These are phyloP conservation scores for Backusella liffmaniae DNA, from an alignment of 192 early-diverging fungal genomes.

Conservation along the genomic window DNA sequence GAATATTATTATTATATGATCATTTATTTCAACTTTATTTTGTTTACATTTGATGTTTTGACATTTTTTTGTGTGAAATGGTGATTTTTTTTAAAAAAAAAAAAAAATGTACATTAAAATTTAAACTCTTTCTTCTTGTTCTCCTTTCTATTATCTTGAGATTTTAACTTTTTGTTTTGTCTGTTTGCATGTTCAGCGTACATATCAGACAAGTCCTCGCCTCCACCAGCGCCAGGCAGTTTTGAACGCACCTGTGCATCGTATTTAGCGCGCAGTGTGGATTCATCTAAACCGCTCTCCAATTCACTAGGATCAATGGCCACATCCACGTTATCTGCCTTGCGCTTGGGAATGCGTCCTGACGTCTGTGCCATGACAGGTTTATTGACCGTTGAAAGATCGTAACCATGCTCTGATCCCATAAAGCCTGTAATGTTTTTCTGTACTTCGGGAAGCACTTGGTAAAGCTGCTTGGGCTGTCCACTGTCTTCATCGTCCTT, in stretches of 20 bases:
- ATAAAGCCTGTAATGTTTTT: conserved; percentile 79
- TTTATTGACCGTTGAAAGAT: conserved; percentile 56
- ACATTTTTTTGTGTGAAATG: not conserved
- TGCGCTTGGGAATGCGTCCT: conserved; percentile 47
- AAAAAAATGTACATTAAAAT: conserved; percentile 28
- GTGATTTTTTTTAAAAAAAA: not conserved
- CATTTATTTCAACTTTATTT: not conserved
- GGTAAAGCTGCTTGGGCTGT: conserved; percentile 68
- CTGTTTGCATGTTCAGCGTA: conserved; percentile 79
- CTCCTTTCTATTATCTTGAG: conserved; percentile 49
- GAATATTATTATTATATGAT: too few species aligned
- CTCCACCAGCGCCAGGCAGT: conserved; percentile 37
- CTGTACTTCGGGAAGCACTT: conserved; percentile 80
- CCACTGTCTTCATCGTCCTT: conserved; percentile 39
- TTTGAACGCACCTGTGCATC: conserved; percentile 63
- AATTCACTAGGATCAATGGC: conserved; percentile 90
- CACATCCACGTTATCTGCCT: conserved; percentile 73
- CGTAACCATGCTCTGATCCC: conserved; percentile 93
- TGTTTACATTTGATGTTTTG: not conserved
- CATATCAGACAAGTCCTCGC: conserved; percentile 88
- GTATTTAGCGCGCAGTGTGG: conserved; percentile 74
- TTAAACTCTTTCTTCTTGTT: conserved; percentile 42
- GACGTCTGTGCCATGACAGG: conserved; percentile 46
- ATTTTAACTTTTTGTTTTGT: conserved; percentile 70
- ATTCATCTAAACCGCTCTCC: conserved; percentile 70